Evolutionary conservation across 148 eudicot species (phyloP).

Genomic region (Cornus florida): DNA sequence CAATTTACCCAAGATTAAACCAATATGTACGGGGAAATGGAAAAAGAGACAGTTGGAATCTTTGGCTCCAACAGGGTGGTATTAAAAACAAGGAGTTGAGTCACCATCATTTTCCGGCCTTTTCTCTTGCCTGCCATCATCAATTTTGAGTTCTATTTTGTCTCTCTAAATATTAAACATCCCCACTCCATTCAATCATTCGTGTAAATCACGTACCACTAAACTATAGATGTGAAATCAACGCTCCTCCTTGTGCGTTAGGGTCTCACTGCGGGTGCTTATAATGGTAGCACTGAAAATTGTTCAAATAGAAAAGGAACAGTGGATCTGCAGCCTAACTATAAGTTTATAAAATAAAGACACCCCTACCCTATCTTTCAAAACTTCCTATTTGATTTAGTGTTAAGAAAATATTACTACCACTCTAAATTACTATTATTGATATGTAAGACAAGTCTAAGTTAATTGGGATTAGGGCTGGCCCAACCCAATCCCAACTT

Average conservation of each 20-base stretch:
- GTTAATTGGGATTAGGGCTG: no score
- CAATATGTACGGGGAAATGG: not conserved
- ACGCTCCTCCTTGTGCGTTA: not conserved
- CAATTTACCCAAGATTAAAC: no score
- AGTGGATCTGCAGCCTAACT: not conserved
- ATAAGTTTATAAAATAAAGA: not conserved
- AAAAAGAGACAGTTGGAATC: constrained; percentile 4
- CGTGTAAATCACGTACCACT: not conserved
- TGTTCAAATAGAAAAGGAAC: not conserved
- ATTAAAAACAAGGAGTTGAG: constrained; percentile 1
- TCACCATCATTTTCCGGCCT: not conserved
- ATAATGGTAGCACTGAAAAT: not conserved
- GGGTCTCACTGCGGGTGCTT: not conserved
- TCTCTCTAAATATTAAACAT: not conserved
- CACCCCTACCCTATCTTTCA: no score
- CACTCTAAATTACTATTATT: no score
- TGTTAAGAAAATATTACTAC: no score
- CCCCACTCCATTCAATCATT: not conserved
- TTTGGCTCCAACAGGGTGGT: not conserved
- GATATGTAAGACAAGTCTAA: no score
- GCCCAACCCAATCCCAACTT: no score
- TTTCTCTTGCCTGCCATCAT: not conserved
- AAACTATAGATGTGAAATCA: not conserved
- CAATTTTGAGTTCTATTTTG: not conserved
- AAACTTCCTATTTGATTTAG: no score